These are phyloP conservation scores for Wallacemonas sp. DNA, from an alignment of 208 protist species.

Conservation along the genomic window DNA sequence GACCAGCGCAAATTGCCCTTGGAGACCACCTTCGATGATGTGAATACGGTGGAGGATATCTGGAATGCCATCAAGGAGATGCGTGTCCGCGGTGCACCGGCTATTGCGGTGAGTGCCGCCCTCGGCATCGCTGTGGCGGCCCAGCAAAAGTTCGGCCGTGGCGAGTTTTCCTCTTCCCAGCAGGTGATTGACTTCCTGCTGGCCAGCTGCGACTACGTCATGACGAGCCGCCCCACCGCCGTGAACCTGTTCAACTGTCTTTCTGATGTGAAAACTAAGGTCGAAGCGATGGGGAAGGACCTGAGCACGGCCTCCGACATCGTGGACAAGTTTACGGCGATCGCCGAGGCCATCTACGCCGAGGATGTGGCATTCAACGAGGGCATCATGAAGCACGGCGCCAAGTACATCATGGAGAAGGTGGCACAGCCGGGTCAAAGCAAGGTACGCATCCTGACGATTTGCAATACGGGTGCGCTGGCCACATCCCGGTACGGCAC, in stretches of 20 bases:
- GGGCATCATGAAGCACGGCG: constrained; percentile 90
- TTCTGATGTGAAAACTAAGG: constrained; percentile 46
- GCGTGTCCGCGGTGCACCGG: constrained; percentile 94
- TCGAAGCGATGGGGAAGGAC: constrained; percentile 26
- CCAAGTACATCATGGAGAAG: constrained; percentile 66
- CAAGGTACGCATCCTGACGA: constrained; percentile 83
- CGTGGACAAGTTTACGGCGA: constrained; percentile 50
- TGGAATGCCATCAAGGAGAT: constrained; percentile 92
- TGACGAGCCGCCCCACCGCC: constrained; percentile 93
- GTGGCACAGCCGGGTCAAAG: constrained; percentile 21
- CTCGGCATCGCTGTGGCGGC: constrained; percentile 91
- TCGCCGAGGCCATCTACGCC: constrained; percentile 87
- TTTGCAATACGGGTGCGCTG: constrained; percentile 95
- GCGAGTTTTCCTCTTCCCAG: constrained; percentile 24
- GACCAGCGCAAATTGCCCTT: constrained; percentile 87
- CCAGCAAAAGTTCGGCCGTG: constrained; percentile 28
- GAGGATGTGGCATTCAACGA: constrained; percentile 92
- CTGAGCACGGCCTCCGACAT: constrained; percentile 27
- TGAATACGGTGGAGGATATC: constrained; percentile 83
- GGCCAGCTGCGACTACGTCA: constrained; percentile 85
- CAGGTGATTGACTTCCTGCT: constrained; percentile 60
- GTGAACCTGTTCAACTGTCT: constrained; percentile 95
- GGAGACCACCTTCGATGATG: constrained; percentile 78
- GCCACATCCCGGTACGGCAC: constrained; percentile 93
- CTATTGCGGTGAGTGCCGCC: constrained; percentile 95